A percentile compares a stretch with the other conserved stretches of the same genome.
These are phyloP conservation scores for Leccinum angustisporum DNA, from an alignment of 1,284 basidiomycete genomes.

Conservation along the genomic window DNA sequence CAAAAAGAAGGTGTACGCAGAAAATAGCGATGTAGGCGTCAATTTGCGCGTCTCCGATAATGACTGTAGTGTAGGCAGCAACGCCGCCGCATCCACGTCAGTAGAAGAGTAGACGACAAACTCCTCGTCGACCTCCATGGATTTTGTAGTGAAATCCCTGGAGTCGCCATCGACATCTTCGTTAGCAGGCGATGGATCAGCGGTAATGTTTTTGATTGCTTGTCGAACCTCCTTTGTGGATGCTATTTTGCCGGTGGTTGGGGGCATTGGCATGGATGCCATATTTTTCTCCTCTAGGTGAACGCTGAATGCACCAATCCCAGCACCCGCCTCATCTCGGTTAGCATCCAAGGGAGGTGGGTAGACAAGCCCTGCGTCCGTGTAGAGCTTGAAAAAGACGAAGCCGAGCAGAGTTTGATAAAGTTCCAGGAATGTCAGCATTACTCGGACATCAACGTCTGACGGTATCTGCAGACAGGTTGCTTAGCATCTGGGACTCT, in stretches of 20 bases:
- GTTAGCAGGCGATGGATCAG: slow-evolving; percentile 31
- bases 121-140: slow-evolving; percentile 62
- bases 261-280: slow-evolving; percentile 39
- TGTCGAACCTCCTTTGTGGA: slow-evolving; percentile 71
- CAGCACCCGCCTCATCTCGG: slow-evolving; percentile 87
- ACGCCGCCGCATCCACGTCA: slow-evolving; percentile 49
- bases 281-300: slow-evolving; percentile 47
- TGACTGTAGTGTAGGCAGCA: slow-evolving; percentile 79
- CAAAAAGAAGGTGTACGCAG: slow-evolving; percentile 90
- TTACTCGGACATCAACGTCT: slow-evolving; percentile 97
- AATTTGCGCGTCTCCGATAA: slow-evolving; percentile 60
- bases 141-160: slow-evolving; percentile 30
- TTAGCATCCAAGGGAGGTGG: slow-evolving; percentile 87
- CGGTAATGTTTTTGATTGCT: slow-evolving; percentile 65
- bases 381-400: slow-evolving; percentile 96
- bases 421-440: slow-evolving; percentile 97
- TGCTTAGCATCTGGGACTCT: slow-evolving; percentile 8
- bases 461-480: slow-evolving; percentile 70
- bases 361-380: slow-evolving; percentile 91
- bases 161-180: slow-evolving; percentile 44
- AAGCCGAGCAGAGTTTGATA: slow-evolving; percentile 98
- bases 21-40: slow-evolving; percentile 66
- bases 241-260: slow-evolving; percentile 56
- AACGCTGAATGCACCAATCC: slow-evolving; percentile 88
- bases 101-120: slow-evolving; percentile 68